Conservation (phyloP, 495 filamentous ascomycete genomes). For the Tuber aestivum region DNA sequence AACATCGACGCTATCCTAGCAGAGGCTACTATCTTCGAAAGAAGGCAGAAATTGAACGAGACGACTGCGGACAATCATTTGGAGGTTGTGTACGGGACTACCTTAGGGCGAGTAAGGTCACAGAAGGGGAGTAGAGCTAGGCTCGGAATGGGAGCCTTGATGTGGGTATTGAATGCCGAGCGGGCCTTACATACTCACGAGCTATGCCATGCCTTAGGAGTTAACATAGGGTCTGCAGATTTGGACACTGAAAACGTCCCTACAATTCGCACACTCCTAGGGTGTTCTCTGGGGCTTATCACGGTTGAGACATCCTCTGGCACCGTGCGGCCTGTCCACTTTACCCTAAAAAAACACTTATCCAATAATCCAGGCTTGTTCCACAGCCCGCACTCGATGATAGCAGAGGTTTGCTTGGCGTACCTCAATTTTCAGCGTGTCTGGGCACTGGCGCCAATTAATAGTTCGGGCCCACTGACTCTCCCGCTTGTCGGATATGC, state of each 20-base stretch:
- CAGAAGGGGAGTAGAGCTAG: background rate
- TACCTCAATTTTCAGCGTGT: background rate
- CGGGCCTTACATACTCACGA: background rate
- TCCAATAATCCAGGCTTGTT: background rate
- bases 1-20: background rate
- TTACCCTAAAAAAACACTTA: background rate
- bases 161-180: background rate
- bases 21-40: background rate
- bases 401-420: background rate
- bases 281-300: background rate
- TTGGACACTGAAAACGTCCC: background rate
- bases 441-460: background rate
- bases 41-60: background rate
- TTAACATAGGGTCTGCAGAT: background rate
- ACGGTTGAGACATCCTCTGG: background rate
- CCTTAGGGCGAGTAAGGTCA: background rate
- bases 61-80: background rate
- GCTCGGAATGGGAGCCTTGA: background rate
- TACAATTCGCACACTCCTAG: background rate
- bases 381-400: background rate
- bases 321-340: background rate
- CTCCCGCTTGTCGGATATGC: background rate
- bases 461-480: fast-evolving
- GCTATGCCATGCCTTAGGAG: background rate
- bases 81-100: background rate